Percentiles rank a stretch among this genome's conserved stretches.
These are phyloP conservation scores for Pezicula neosporulosa DNA, from an alignment of 2,329 filamentous ascomycete genomes.

Conservation along the genomic window DNA sequence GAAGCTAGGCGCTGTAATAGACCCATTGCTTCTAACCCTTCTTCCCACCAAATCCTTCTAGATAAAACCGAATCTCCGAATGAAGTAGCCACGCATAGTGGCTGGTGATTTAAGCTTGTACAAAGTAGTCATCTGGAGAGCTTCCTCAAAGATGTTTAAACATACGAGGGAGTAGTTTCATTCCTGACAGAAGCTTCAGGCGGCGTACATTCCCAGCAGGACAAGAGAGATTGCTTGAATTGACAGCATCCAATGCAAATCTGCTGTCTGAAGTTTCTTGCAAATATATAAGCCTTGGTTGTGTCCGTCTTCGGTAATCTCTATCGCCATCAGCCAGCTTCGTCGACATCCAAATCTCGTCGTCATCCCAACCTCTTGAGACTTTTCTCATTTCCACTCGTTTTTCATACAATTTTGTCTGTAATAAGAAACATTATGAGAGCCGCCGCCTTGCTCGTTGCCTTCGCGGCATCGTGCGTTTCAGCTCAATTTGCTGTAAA, in stretches of 20 bases:
- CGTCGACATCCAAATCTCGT: neutral
- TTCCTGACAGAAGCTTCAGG: neutral
- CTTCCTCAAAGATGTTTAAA: neutral
- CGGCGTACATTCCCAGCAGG: neutral
- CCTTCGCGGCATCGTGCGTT: neutral
- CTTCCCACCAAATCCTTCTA: no score
- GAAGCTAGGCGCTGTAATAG: no score
- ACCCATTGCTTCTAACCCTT: no score
- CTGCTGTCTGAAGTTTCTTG: neutral
- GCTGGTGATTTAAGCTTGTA: neutral
- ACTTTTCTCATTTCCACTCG: constrained; percentile 1
- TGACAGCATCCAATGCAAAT: neutral
- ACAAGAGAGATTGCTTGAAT: neutral
- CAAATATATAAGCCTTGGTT: neutral
- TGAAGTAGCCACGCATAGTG: neutral
- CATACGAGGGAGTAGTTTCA: neutral
- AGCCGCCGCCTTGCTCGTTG: neutral
- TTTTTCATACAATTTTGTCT: neutral
- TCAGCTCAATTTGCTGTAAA: neutral
- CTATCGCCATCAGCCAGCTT: neutral
- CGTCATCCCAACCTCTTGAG: neutral
- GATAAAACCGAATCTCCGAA: no score
- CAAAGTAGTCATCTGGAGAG: neutral
- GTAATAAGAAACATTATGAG: neutral
- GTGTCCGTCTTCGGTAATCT: neutral